Conservation (phyloP, 2,329 filamentous ascomycete species). For the Scedosporium dehoogii region DNA sequence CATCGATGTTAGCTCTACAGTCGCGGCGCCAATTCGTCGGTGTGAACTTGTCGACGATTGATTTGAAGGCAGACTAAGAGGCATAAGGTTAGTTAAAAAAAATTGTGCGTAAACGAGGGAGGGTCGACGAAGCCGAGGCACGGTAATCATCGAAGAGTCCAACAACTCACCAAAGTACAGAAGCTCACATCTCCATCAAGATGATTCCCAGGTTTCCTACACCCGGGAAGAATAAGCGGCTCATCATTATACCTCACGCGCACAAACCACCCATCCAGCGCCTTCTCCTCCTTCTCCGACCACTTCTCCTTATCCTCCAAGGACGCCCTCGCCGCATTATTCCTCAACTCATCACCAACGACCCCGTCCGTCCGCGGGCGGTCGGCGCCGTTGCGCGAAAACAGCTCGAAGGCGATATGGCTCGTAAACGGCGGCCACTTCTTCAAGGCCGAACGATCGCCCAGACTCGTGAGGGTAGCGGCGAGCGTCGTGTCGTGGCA, state of each 20-base stretch:
- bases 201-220: constrained; percentile 67
- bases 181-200: constrained; percentile 78
- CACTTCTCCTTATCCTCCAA: constrained; percentile 44
- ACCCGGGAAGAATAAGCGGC: constrained; percentile 73
- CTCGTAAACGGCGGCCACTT: constrained; percentile 91
- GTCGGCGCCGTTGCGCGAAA: constrained; percentile 41
- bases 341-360: constrained; percentile 10
- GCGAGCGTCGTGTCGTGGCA: constrained; percentile 94
- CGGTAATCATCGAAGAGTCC: too few relatives aligned
- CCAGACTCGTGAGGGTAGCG: constrained; percentile 64
- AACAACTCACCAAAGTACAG: constrained; percentile 64
- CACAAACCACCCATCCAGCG: constrained; percentile 71
- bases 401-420: constrained; percentile 84
- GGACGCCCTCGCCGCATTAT: constrained; percentile 13
- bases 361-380: constrained; percentile 12
- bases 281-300: constrained; percentile 43
- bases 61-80: constrained; percentile 72
- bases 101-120: too few relatives aligned
- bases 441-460: constrained; percentile 56
- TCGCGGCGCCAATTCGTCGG: constrained; percentile 64
- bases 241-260: constrained; percentile 85
- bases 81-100: background rate
- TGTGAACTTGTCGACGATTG: constrained; percentile 82
- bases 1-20: constrained; percentile 35
- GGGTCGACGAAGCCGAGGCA: too few relatives aligned